Evolutionary conservation across 164 flowering plant genomes (phyloP).

Genomic region (Dillenia suffruticosa): DNA sequence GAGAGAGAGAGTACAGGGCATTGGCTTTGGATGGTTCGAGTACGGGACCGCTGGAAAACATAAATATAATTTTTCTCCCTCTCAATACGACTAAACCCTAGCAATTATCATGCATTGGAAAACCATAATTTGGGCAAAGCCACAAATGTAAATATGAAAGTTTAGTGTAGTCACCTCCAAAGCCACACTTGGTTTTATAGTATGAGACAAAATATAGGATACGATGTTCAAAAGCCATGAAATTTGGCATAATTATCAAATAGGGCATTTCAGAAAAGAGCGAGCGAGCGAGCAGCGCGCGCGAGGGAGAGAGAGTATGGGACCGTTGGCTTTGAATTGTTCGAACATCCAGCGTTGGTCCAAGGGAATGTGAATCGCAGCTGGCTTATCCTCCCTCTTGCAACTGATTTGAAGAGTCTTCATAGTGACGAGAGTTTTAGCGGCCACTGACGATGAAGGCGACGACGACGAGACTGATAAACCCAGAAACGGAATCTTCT

Average conservation of each 20-base stretch:
- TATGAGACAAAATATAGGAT: neutral
- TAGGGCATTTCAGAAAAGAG: too few species aligned
- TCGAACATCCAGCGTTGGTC: conserved; percentile 88
- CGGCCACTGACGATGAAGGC: conserved; percentile 3
- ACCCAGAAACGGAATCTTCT: conserved; percentile 39
- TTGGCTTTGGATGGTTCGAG: too few species aligned
- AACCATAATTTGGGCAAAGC: too few species aligned
- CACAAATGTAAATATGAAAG: neutral
- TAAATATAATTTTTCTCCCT: too few species aligned
- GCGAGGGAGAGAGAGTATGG: conserved; percentile 28
- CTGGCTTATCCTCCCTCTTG: conserved; percentile 24
- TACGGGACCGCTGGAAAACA: too few species aligned
- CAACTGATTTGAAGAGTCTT: conserved; percentile 25
- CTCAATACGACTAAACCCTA: too few species aligned
- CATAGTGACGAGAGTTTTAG: neutral
- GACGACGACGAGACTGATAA: conserved; percentile 22
- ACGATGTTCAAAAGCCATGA: too few species aligned
- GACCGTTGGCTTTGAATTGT: conserved; percentile 41
- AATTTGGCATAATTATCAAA: too few species aligned
- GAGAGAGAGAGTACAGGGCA: too few species aligned
- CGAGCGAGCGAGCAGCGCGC: neutral
- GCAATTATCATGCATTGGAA: too few species aligned
- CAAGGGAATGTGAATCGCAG: conserved; percentile 54
- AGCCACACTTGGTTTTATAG: neutral
- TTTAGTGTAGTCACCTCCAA: neutral